phyloP scores from a whole-genome alignment of 495 filamentous ascomycete species.

The Diplogelasinospora grovesii region DNA sequence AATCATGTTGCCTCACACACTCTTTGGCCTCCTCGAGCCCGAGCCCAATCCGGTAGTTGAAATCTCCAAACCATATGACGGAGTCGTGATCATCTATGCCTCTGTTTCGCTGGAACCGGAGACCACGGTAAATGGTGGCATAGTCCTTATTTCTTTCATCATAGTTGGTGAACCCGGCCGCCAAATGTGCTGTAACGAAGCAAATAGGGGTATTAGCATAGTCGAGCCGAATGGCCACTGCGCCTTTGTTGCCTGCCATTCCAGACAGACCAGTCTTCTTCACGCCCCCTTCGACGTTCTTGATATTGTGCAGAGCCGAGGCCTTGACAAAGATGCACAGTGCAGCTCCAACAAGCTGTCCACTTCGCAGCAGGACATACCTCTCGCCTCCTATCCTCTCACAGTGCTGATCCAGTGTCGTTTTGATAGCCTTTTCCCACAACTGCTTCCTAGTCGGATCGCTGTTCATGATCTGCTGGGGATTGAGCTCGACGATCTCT shows the following conservation, averaged over 20 bases:
- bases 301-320: constrained; percentile 68
- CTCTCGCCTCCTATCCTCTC: constrained; percentile 55
- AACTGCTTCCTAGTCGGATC: constrained; percentile 76
- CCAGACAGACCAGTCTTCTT: constrained; percentile 98
- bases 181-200: constrained; percentile 94
- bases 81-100: constrained; percentile 87
- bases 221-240: constrained; percentile 93
- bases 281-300: constrained; percentile 91
- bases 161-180: constrained; percentile 94
- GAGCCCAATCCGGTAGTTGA: constrained; percentile 95
- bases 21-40: constrained; percentile 70
- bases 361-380: constrained; percentile 84
- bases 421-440: constrained; percentile 80
- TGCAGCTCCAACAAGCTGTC: constrained; percentile 91
- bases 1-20: constrained; percentile 60
- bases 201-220: constrained; percentile 90
- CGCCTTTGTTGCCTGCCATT: constrained; percentile 96
- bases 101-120: constrained; percentile 85
- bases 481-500: constrained; percentile 93
- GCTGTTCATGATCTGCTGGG: constrained; percentile 98
- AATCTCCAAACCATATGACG: constrained; percentile 97
- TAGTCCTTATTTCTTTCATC: constrained; percentile 94
- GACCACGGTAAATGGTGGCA: constrained; percentile 74
- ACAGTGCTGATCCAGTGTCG: constrained; percentile 67
- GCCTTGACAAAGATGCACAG: constrained; percentile 83